These are phyloP conservation scores for Eutypella sp. DNA, from an alignment of 2,329 filamentous ascomycete genomes.

Conservation along the genomic window DNA sequence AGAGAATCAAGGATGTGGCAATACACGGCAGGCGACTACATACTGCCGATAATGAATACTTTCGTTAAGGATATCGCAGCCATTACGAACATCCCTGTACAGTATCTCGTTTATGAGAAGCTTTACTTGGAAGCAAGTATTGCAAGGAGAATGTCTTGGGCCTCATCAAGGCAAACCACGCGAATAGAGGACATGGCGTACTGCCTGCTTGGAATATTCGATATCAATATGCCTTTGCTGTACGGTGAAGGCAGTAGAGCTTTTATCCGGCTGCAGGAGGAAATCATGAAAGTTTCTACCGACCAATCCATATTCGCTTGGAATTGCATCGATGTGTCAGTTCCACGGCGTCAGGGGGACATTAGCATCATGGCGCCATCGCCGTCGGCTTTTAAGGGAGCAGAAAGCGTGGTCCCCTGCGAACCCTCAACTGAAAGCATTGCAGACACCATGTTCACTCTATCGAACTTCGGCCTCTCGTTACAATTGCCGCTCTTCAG, in stretches of 20 bases:
- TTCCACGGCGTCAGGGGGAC: background rate
- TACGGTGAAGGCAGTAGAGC: constrained; percentile 10
- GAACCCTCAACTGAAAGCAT: background rate
- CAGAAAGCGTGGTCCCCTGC: background rate
- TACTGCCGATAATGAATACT: no score
- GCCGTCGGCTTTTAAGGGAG: background rate
- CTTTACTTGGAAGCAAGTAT: background rate
- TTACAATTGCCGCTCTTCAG: background rate
- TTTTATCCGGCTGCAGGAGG: constrained; percentile 9
- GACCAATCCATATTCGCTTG: background rate
- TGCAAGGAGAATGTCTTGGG: constrained; percentile 10
- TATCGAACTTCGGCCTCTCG: background rate
- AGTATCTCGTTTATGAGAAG: background rate
- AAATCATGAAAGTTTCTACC: constrained; percentile 8
- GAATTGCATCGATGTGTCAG: background rate
- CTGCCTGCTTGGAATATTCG: constrained; percentile 9
- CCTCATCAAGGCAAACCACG: constrained; percentile 6
- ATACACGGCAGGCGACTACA: no score
- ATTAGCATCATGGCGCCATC: background rate
- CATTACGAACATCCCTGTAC: background rate
- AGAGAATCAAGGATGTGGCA: background rate
- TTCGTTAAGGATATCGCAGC: constrained; percentile 2
- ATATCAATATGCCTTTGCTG: constrained; percentile 6
- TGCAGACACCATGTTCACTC: background rate
- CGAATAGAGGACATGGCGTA: constrained; percentile 8